Conservation (phyloP, 345 rosid species). For the Pistacia integerrima region DNA sequence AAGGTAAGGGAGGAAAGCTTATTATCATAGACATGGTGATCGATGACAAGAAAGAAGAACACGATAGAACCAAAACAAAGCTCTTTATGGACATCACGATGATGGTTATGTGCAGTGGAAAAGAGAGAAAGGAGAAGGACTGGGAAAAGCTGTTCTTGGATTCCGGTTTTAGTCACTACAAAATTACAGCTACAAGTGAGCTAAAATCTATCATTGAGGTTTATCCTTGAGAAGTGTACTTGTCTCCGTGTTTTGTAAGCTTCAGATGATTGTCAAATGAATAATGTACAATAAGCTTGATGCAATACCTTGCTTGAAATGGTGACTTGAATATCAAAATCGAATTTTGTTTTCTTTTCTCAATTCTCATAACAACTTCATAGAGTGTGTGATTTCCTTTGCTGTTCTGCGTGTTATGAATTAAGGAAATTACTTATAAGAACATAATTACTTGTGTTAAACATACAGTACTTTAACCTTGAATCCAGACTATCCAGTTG, state of each 20-base stretch:
- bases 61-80: conserved; percentile 31
- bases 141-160: conserved; percentile 35
- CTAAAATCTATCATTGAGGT: conserved; percentile 23
- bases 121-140: conserved; percentile 38
- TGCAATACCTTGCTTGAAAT: neutral
- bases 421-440: no score
- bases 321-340: no score
- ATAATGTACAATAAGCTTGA: neutral
- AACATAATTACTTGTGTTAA: no score
- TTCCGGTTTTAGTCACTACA: conserved; percentile 37
- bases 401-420: no score
- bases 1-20: conserved; percentile 20
- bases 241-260: neutral
- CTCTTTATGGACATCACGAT: conserved; percentile 45
- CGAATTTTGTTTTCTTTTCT: no score
- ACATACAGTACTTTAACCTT: no score
- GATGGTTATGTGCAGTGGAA: conserved; percentile 35
- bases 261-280: neutral
- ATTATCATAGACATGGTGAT: conserved; percentile 28
- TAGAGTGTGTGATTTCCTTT: no score
- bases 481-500: no score
- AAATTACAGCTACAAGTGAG: conserved; percentile 36
- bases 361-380: no score
- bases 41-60: conserved; percentile 16
- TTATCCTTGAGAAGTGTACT: conserved; percentile 5